phyloP scores from a whole-genome alignment of 768 basidiomycete species.

The Mycena amicta region DNA sequence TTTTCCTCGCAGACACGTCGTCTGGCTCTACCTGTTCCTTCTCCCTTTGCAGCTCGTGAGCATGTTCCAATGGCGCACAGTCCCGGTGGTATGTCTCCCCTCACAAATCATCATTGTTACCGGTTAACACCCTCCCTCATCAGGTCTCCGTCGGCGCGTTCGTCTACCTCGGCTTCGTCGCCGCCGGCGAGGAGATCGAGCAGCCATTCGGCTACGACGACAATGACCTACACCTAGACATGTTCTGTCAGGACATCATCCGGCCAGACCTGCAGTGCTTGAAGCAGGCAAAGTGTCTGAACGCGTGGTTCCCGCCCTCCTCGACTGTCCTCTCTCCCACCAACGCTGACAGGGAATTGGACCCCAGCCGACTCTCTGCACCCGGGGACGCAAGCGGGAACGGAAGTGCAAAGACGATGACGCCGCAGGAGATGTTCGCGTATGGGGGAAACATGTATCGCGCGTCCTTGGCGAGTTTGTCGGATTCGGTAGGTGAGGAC shows the following conservation, averaged over 20 bases:
- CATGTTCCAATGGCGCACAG: conserved; percentile 63
- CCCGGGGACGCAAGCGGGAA: neutral
- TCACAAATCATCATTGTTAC: neutral
- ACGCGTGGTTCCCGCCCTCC: conserved; percentile 35
- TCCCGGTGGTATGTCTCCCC: conserved; percentile 46
- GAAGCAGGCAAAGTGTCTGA: conserved; percentile 48
- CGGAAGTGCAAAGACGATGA: neutral
- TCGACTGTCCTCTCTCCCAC: neutral
- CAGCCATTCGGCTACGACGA: conserved; percentile 74
- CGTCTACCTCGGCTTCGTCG: conserved; percentile 74
- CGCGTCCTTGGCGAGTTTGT: conserved; percentile 18
- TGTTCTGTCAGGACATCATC: conserved; percentile 62
- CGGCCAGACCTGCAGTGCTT: conserved; percentile 56
- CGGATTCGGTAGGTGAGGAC: conserved; percentile 7
- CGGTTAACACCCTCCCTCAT: neutral
- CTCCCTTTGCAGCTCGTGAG: conserved; percentile 74
- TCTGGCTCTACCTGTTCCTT: conserved; percentile 76
- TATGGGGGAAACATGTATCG: conserved; percentile 20
- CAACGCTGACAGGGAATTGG: neutral
- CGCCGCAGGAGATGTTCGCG: no score
- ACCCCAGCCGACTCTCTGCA: neutral
- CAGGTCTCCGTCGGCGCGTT: conserved; percentile 61
- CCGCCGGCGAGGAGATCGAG: conserved; percentile 71
- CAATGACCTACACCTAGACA: conserved; percentile 69
- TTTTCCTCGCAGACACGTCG: no score